Percentiles rank a stretch among this genome's conserved stretches.
Evolutionary conservation across 2,329 filamentous ascomycete genomes (phyloP).

Genomic region (Hypocrella siamensis): DNA sequence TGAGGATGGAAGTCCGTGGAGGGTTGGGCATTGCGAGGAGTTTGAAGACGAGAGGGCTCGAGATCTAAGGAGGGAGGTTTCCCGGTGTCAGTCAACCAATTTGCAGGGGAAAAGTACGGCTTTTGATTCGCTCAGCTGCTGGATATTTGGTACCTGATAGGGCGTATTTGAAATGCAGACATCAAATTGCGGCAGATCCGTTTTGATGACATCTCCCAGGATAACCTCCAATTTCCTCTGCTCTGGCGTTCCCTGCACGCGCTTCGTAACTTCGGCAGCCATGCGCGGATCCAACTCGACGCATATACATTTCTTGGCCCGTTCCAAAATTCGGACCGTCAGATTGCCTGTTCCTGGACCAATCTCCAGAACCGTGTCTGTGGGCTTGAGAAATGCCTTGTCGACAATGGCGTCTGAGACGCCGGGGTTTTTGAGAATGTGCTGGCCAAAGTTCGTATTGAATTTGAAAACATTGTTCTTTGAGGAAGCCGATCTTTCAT

Average conservation of each 20-base stretch:
- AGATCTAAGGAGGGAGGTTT: conserved; percentile 42
- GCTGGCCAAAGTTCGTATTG: conserved; percentile 75
- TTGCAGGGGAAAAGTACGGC: not conserved
- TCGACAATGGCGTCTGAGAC: conserved; percentile 54
- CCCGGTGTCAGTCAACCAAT: not conserved
- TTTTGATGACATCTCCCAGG: conserved; percentile 79
- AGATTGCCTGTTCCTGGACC: conserved; percentile 82
- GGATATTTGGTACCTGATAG: conserved; percentile 35
- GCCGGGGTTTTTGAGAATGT: conserved; percentile 86
- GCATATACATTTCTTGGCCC: conserved; percentile 65
- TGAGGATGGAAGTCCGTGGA: conserved; percentile 74
- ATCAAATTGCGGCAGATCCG: conserved; percentile 59
- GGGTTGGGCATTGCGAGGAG: conserved; percentile 69
- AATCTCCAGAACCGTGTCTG: conserved; percentile 80
- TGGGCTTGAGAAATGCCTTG: conserved; percentile 82
- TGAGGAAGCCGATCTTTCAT: conserved; percentile 7
- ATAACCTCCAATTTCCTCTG: conserved; percentile 76
- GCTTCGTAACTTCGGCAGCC: conserved; percentile 88
- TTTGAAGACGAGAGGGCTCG: conserved; percentile 80
- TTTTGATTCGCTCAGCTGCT: not conserved
- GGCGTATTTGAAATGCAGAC: conserved; percentile 61
- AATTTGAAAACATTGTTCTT: conserved; percentile 91
- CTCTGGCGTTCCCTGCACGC: conserved; percentile 77
- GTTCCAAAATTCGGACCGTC: conserved; percentile 77
- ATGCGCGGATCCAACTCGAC: conserved; percentile 93